Base-by-base conservation (phyloP, 371 early-diverging fungal species). In the Coemansia sp. region DNA sequence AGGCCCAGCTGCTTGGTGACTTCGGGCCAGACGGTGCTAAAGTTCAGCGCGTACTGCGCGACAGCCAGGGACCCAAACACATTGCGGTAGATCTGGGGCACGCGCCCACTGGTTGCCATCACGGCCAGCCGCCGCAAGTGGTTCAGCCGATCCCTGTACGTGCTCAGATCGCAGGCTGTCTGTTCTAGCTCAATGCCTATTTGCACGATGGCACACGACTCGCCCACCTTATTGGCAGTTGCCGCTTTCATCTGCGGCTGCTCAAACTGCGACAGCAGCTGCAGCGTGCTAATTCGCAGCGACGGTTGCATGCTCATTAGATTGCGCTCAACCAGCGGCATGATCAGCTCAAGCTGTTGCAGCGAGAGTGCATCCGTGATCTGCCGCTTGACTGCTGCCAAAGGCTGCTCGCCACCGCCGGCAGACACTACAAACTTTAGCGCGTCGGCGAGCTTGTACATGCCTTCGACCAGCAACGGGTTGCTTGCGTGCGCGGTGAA, bases 21-120 rank as follows among this genome's bases (percentile, higher is more conserved):
- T 57, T 92, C 92, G 5, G 85, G 80, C 94, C 94, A 94, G n/a
- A 95, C 71, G 2, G 91, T 90, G 43, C 83, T 83, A 36, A 94
- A 86, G 65, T 91, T 90, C 65, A 90, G 82, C 9, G 88, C 85
- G 26, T 92, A 77, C 26, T 90, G 70, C 31, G 85, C 90, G 34
- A 94, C 65, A 48, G 83, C 77, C 34, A 89, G 70, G 40, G 82
- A 82, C 57, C 85, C 82, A 36, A 84, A 78, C 20, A 88, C 85
- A 26, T 86, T 82, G 38, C 65, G 65, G 82, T 87, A 90, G 34
- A 88, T 54, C 43, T 81, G 80, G 0, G 93, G 90, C 4, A 89
- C 53, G 41, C 85, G 82, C 3, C 83, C 81, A 16, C 81, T 82
- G 16, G 78, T 66, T 5, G 85, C 65, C 31, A 89, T 77, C 1